Base-by-base conservation (phyloP, 176 grass and related monocot species). In the Pontederia paniculata region DNA sequence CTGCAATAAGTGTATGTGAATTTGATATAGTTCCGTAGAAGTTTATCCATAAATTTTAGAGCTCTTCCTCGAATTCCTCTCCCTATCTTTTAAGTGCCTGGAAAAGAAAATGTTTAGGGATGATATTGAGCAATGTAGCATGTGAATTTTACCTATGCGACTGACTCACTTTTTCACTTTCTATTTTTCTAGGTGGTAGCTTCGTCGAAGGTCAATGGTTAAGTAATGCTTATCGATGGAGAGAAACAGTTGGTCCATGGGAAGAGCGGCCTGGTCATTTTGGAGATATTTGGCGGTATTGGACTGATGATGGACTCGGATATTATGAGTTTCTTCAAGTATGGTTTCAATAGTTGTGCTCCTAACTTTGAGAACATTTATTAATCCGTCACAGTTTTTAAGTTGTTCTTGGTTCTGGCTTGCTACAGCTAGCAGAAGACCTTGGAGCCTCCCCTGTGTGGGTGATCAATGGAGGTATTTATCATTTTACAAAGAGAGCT, bases 241-340 rank as follows among this genome's bases (percentile, higher is more conserved):
- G 74, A 77, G 77, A 83, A 70, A 89, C 86, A n/a, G 72, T 96
- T 58, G 86, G 80, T 52, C 79, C 82, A 17, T 89, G 91, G 91
- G 79, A 96, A 80, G 78, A 89, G 71, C 81, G 91, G 51, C 74
- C 91, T 60, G 86, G 82, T 23, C 91, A 89, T 58, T 96, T 89
- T 45, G 83, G 86, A 57, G 91, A 87, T 87, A 77, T 70, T 60
- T 96, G 91, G 86, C 76, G 61, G 17, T 96, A 96, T 62, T 96
- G 86, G 91, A 89, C 82, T 61, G 91, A 97, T 46, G 77, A 97
- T 76, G 91, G 86, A 57, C 77, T 90, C 58, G 91, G 91, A 52
- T 82, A 84, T 70, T 97, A 84, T 71, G 91, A 97, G 70, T 97
- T 84, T 48, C 91, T 97, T 71, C 86, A 87, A 84, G 86, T 90